A percentile compares a stretch with the other conserved stretches of the same genome.
phyloP scores from a whole-genome alignment of 139 green algal species.

The Pseudopediastrum boryanum region DNA sequence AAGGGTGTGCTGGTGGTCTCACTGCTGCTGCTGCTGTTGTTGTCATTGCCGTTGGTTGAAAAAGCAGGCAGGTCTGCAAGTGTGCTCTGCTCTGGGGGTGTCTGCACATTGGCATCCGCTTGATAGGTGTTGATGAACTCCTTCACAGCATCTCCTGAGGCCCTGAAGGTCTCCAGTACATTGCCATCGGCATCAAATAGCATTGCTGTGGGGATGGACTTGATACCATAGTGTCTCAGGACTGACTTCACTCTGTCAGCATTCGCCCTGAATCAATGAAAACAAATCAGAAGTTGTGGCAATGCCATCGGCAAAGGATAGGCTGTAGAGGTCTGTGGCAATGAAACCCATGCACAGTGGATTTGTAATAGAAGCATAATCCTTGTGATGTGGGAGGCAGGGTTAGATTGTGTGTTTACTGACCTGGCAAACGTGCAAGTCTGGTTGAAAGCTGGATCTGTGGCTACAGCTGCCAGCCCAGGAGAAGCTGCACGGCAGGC shows the following conservation, averaged over 20 bases:
- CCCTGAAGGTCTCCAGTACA: conserved; percentile 26
- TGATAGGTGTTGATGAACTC: background rate
- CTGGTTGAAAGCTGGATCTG: background rate
- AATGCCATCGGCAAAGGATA: background rate
- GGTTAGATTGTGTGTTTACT: too few species aligned
- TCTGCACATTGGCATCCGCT: background rate
- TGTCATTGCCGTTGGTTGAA: background rate
- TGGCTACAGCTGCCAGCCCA: conserved; percentile 11
- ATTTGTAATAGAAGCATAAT: background rate
- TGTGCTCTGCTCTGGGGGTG: background rate
- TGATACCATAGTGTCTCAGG: conserved; percentile 17
- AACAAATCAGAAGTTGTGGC: background rate
- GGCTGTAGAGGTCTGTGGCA: background rate
- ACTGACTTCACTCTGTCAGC: conserved; percentile 32
- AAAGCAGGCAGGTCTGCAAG: background rate
- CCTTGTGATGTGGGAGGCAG: too few species aligned
- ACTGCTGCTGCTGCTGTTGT: background rate
- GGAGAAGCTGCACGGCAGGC: conserved; percentile 6
- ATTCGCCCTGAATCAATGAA: background rate
- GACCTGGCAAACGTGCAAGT: conserved; percentile 22
- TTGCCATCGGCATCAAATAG: conserved; percentile 10
- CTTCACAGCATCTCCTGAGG: conserved; percentile 1
- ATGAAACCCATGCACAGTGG: background rate
- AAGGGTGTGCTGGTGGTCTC: background rate
- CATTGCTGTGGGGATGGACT: conserved; percentile 22